Evolutionary conservation across 768 basidiomycete species (phyloP).

Genomic region (Rhodotorula diobovata): DNA sequence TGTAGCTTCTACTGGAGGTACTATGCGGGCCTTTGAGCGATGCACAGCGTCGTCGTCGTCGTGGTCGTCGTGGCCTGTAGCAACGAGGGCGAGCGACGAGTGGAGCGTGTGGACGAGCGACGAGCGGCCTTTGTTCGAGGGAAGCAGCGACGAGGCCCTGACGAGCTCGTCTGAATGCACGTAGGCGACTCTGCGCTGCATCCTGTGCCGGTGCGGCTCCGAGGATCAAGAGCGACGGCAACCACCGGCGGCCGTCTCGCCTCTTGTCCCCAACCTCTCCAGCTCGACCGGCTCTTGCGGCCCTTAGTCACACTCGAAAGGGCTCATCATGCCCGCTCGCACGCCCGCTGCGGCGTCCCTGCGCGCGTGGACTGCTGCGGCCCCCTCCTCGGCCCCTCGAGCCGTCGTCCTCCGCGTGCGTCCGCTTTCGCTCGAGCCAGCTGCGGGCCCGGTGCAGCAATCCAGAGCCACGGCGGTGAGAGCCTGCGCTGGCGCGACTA

Average conservation of each 20-base stretch:
- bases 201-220: too few species aligned
- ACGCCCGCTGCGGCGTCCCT: not conserved
- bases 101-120: slow-evolving; percentile 40
- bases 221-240: not conserved
- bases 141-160: slow-evolving; percentile 47
- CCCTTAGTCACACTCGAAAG: not conserved
- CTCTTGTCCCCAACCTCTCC: too few species aligned
- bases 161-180: slow-evolving; percentile 22
- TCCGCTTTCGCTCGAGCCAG: too few species aligned
- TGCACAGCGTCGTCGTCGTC: not conserved
- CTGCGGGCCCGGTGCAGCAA: not conserved
- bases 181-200: slow-evolving; percentile 29
- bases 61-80: not conserved
- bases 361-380: not conserved
- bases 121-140: slow-evolving; percentile 43
- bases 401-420: not conserved
- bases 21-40: slow-evolving; percentile 46
- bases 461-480: too few species aligned
- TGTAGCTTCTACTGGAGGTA: slow-evolving; percentile 58
- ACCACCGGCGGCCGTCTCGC: too few species aligned
- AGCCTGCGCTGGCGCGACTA: too few species aligned
- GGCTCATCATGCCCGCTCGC: not conserved
- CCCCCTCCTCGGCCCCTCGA: not conserved
- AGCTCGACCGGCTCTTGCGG: not conserved
- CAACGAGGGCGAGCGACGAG: slow-evolving; percentile 35